Evolutionary conservation across 345 rosid genomes (phyloP).

Genomic region (Dimocarpus longan): DNA sequence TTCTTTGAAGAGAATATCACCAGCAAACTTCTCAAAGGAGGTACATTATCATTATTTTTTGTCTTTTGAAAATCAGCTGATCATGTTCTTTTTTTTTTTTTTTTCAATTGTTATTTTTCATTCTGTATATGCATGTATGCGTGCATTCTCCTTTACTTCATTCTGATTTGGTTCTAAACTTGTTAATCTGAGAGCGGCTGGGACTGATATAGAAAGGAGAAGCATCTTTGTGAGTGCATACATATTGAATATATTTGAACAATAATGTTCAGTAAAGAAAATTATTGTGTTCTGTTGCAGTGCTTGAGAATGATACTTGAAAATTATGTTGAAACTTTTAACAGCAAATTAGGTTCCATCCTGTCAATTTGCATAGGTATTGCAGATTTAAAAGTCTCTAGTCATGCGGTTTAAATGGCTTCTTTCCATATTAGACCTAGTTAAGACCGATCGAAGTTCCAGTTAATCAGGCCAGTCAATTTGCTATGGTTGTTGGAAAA

Average conservation of each 20-base stretch:
- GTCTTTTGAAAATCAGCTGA: no score
- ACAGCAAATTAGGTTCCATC: neutral
- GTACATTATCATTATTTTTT: slow-evolving; percentile 31
- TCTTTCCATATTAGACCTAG: neutral
- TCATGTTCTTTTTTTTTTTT: no score
- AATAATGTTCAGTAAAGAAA: neutral
- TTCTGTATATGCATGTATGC: neutral
- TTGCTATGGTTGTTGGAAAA: neutral
- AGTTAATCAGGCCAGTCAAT: neutral
- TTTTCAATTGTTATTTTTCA: neutral
- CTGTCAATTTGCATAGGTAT: neutral
- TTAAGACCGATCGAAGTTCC: neutral
- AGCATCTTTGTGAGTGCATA: neutral
- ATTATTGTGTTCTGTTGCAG: neutral
- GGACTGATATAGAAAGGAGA: neutral
- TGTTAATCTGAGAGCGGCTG: neutral
- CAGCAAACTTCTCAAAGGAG: slow-evolving; percentile 89
- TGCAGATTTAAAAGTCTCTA: neutral
- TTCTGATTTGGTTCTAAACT: neutral
- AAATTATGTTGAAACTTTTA: neutral
- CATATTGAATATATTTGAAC: neutral
- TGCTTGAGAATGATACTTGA: neutral
- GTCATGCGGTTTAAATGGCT: neutral
- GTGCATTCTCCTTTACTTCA: neutral
- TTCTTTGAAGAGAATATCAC: slow-evolving; percentile 79